These are phyloP conservation scores for Pezizomycotina sp. DNA, from an alignment of 2,329 filamentous ascomycete species.

Conservation along the genomic window DNA sequence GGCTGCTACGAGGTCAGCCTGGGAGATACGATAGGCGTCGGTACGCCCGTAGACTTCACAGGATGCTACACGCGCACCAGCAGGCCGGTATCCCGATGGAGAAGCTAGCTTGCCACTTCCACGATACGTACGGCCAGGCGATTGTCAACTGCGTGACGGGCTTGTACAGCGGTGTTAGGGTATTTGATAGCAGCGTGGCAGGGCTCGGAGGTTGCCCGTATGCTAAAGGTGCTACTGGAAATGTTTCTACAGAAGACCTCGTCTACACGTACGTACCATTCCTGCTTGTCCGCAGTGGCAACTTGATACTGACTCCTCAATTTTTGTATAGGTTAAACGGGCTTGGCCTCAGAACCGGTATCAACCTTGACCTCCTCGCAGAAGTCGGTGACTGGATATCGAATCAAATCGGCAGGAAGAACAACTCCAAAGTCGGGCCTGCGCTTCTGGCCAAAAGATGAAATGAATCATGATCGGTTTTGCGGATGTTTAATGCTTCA, in stretches of 20 bases:
- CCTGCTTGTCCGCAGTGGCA: neutral
- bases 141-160: slow-evolving; percentile 66
- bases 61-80: slow-evolving; percentile 45
- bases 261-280: slow-evolving; percentile 43
- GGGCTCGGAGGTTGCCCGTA: slow-evolving; percentile 76
- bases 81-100: slow-evolving; percentile 51
- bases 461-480: too few relatives aligned
- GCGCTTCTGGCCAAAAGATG: slow-evolving; percentile 40
- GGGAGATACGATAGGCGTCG: slow-evolving; percentile 82
- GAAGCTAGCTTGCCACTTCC: slow-evolving; percentile 69
- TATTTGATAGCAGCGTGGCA: slow-evolving; percentile 63
- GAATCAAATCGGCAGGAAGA: slow-evolving; percentile 42
- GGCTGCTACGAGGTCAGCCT: slow-evolving; percentile 82
- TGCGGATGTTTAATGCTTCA: too few relatives aligned
- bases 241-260: slow-evolving; percentile 70
- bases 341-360: slow-evolving; percentile 56
- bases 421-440: slow-evolving; percentile 51
- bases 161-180: slow-evolving; percentile 59
- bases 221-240: slow-evolving; percentile 70
- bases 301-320: slow-evolving; percentile 18
- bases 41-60: slow-evolving; percentile 31
- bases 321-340: slow-evolving; percentile 40
- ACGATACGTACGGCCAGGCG: slow-evolving; percentile 76
- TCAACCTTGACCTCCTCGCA: slow-evolving; percentile 49
- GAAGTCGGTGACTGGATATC: slow-evolving; percentile 60